phyloP scores from a whole-genome alignment of 306 rosid genomes.

The Casuarina glauca region DNA sequence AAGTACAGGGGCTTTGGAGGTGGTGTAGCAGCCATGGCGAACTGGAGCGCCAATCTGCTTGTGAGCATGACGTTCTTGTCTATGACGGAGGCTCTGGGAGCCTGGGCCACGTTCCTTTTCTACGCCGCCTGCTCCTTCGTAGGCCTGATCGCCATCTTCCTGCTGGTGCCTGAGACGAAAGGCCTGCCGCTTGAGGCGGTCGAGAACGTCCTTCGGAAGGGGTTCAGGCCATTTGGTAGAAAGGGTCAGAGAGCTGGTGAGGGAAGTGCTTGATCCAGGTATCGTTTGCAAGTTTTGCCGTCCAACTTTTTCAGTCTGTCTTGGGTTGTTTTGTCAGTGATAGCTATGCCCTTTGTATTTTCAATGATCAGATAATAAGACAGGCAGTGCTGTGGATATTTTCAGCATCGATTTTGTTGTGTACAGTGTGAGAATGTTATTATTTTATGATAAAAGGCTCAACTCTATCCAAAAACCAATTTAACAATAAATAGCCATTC shows the following conservation, averaged over 20 bases:
- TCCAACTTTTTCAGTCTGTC: neutral
- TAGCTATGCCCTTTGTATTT: too few relatives aligned
- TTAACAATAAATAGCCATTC: too few relatives aligned
- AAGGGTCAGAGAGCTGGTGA: neutral
- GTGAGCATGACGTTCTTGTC: slow-evolving; percentile 73
- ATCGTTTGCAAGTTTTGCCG: too few relatives aligned
- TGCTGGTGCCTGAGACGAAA: slow-evolving; percentile 56
- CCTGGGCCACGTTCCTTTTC: slow-evolving; percentile 67
- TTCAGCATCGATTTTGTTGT: too few relatives aligned
- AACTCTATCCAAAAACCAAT: too few relatives aligned
- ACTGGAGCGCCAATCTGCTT: slow-evolving; percentile 73
- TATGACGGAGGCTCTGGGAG: slow-evolving; percentile 50
- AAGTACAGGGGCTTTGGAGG: slow-evolving; percentile 78
- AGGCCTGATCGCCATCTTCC: slow-evolving; percentile 43
- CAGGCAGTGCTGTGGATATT: neutral
- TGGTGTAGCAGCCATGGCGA: slow-evolving; percentile 78
- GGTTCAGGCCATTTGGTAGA: slow-evolving; percentile 20
- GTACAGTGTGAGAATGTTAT: too few relatives aligned
- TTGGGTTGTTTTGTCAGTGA: neutral
- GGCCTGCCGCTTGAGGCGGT: slow-evolving; percentile 46
- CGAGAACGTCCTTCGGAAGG: slow-evolving; percentile 43
- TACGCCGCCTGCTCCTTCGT: slow-evolving; percentile 45
- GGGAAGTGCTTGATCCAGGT: neutral
- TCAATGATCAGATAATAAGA: too few relatives aligned
- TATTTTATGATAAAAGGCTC: too few relatives aligned